Percentiles rank a stretch among this genome's conserved stretches.
Evolutionary conservation across 306 rosid genomes (phyloP).

Genomic region (Arachis stenosperma): DNA sequence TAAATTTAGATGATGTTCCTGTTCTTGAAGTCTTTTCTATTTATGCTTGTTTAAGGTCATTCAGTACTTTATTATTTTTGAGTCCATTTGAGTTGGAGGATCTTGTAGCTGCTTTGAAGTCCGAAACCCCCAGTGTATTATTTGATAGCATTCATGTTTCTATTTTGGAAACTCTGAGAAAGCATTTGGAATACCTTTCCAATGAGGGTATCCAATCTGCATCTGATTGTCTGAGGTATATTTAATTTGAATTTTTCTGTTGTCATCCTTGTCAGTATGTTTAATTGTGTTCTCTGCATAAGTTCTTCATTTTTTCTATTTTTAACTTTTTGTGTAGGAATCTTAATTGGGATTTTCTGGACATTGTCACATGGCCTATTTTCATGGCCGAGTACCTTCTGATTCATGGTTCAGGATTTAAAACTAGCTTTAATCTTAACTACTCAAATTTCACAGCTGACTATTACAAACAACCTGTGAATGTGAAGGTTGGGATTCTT

Average conservation of each 20-base stretch:
- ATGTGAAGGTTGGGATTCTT: constrained; percentile 78
- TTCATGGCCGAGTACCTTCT: constrained; percentile 88
- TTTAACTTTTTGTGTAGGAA: constrained; percentile 55
- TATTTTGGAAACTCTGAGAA: constrained; percentile 75
- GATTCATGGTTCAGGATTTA: constrained; percentile 69
- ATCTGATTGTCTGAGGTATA: constrained; percentile 78
- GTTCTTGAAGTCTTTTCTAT: constrained; percentile 86
- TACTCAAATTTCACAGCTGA: constrained; percentile 61
- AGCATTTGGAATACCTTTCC: constrained; percentile 89
- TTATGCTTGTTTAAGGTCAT: constrained; percentile 82
- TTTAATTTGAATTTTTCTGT: constrained; percentile 15
- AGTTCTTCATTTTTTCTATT: constrained; percentile 35
- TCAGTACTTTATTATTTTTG: constrained; percentile 82
- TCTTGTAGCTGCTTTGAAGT: constrained; percentile 70
- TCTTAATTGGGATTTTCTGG: constrained; percentile 95
- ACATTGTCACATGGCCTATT: constrained; percentile 90
- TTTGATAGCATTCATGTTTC: constrained; percentile 84
- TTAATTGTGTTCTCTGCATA: constrained; percentile 28
- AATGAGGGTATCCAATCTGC: constrained; percentile 88
- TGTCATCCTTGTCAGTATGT: constrained; percentile 35
- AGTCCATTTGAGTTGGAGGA: constrained; percentile 97
- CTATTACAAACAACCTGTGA: constrained; percentile 73
- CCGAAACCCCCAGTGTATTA: constrained; percentile 65
- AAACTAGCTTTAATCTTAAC: constrained; percentile 61
- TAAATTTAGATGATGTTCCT: constrained; percentile 73